Evolutionary conservation across 768 basidiomycete genomes (phyloP), one percentile per base, ranked within the genome.

Genomic region (Boletus rubropictus): DNA sequence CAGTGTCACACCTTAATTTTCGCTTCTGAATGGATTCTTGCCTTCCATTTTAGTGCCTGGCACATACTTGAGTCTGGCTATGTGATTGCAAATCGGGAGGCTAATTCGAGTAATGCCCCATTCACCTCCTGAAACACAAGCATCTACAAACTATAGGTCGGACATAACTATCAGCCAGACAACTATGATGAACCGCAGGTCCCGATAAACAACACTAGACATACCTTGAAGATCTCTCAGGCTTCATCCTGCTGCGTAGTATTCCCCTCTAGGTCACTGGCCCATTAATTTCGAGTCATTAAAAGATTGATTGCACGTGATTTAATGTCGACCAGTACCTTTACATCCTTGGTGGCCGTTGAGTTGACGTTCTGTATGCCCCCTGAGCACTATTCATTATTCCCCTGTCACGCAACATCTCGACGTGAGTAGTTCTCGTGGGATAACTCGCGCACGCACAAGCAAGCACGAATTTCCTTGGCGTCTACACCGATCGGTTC

Each of bases 171-270:
- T 7, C n/a, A 15, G 3, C 8, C 33, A 17, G 2, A 34, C n/a
- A 5, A n/a, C 32, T 1, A 12, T n/a, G 29, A 14, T 14, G 29
- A 5, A n/a, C 1, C 15, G 14, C n/a, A 33, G 15, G 32, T 33
- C 32, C 15, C n/a, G 32, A 8, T n/a, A 4, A 32, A 15, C 28
- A 31, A 31, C 11, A 5, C 8, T 14, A 33, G 38, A 11, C 3
- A 12, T 12, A 11, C 14, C 6, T 31, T 31, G 5, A 12, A 1
- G 31, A 3, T 6, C 11, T 44, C 29, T 38, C 39, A 10, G 35
- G 34, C 31, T 18, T 8, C 39, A 51, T 51, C 14, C 54, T 59
- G 58, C 42, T 32, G 51, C 40, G n/a, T 46, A 42, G 54, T 49
- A 34, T 38, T 15, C 35, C 11, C 21, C 20, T 45, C 32, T 15